These are phyloP conservation scores for Petunia axillaris DNA, from an alignment of 257 asterid genomes.

Conservation along the genomic window DNA sequence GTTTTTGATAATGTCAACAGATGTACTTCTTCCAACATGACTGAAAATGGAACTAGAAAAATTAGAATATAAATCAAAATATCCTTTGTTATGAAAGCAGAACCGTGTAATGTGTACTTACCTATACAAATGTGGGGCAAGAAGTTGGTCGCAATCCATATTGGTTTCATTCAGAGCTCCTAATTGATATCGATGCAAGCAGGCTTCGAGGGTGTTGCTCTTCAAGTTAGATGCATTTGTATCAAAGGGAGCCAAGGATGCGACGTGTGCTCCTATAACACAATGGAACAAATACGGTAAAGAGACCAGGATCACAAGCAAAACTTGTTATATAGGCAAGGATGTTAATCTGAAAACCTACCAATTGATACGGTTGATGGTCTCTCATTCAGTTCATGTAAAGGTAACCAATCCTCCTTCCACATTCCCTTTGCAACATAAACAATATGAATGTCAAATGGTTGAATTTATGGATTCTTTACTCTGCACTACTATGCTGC, in stretches of 20 bases:
- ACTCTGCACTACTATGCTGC: background rate
- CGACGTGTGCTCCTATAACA: slow-evolving; percentile 34
- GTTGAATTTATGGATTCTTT: background rate
- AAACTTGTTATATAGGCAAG: background rate
- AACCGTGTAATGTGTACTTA: slow-evolving; percentile 25
- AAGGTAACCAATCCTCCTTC: slow-evolving; percentile 37
- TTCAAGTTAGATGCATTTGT: slow-evolving; percentile 35
- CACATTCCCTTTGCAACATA: slow-evolving; percentile 36
- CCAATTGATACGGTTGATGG: slow-evolving; percentile 39
- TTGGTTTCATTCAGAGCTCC: slow-evolving; percentile 23
- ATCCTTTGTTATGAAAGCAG: background rate
- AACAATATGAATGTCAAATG: slow-evolving; percentile 18
- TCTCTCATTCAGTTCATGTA: slow-evolving; percentile 32
- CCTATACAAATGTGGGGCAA: slow-evolving; percentile 39
- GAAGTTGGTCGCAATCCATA: slow-evolving; percentile 35
- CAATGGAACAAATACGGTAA: background rate
- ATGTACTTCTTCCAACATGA: slow-evolving; percentile 27
- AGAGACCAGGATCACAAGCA: background rate
- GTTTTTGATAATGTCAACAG: slow-evolving; percentile 26
- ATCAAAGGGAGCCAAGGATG: slow-evolving; percentile 31
- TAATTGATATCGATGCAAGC: slow-evolving; percentile 39
- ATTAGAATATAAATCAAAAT: background rate
- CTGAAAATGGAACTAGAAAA: slow-evolving; percentile 21
- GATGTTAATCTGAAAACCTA: slow-evolving; percentile 31
- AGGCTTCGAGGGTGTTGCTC: slow-evolving; percentile 38